A percentile compares a stretch with the other conserved stretches of the same genome.
Conservation (phyloP, 2,329 filamentous ascomycete genomes). For the Clonostachys rhizophaga region DNA sequence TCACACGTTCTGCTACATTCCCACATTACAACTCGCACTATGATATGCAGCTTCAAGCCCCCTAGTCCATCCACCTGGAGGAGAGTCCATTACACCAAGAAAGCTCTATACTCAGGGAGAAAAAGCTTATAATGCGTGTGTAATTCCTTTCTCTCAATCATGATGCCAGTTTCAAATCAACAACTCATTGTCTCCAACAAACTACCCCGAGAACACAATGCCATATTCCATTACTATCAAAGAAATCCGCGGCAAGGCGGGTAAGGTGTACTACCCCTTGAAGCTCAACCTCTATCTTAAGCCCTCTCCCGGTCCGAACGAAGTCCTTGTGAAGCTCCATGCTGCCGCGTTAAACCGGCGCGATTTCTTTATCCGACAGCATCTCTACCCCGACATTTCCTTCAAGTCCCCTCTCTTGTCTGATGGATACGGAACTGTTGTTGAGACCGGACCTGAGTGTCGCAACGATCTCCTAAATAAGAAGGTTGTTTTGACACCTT, state of each 20-base stretch:
- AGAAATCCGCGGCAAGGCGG: slow-evolving; percentile 73
- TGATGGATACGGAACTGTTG: slow-evolving; percentile 76
- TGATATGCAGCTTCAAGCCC: no score
- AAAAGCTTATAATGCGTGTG: no score
- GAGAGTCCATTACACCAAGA: no score
- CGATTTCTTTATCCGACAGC: slow-evolving; percentile 89
- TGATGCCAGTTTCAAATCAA: no score
- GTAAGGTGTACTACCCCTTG: slow-evolving; percentile 80
- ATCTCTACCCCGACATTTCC: slow-evolving; percentile 81
- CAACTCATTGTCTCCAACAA: no score
- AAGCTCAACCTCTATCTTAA: slow-evolving; percentile 37
- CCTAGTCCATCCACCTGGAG: no score
- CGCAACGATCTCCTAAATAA: slow-evolving; percentile 42
- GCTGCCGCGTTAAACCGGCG: slow-evolving; percentile 90
- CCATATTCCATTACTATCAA: slow-evolving; percentile 46
- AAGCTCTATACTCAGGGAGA: no score
- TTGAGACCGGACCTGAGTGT: slow-evolving; percentile 49
- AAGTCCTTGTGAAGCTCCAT: slow-evolving; percentile 72
- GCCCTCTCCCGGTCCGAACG: slow-evolving; percentile 58
- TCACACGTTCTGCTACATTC: no score
- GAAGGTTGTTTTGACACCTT: slow-evolving; percentile 74
- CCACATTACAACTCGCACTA: no score
- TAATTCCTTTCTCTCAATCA: no score
- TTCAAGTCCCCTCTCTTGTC: slow-evolving; percentile 76
- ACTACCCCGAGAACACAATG: no score